These are phyloP conservation scores for Berkeleyomyces rouxiae DNA, from an alignment of 2,329 filamentous ascomycete species.

Conservation along the genomic window DNA sequence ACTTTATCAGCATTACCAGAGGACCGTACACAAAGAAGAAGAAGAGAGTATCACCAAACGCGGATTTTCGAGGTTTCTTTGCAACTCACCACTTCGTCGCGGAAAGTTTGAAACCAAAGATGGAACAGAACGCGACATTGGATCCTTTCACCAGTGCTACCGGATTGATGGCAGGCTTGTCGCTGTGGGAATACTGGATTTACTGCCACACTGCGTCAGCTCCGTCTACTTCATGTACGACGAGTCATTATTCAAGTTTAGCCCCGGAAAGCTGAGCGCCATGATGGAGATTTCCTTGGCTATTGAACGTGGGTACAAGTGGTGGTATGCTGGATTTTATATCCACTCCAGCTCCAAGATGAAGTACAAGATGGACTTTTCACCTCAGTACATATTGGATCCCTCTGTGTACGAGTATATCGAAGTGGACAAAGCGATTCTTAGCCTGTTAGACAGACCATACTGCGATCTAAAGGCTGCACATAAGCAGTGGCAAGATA, in stretches of 20 bases:
- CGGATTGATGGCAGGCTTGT: slow-evolving; percentile 59
- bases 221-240: slow-evolving; percentile 75
- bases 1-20: slow-evolving; percentile 62
- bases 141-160: slow-evolving; percentile 71
- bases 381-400: slow-evolving; percentile 57
- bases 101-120: slow-evolving; percentile 27
- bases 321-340: slow-evolving; percentile 70
- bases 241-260: slow-evolving; percentile 51
- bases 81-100: slow-evolving; percentile 46
- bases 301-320: slow-evolving; percentile 49
- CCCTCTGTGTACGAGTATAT: slow-evolving; percentile 49
- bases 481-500: not conserved
- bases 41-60: slow-evolving; percentile 18
- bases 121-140: slow-evolving; percentile 39
- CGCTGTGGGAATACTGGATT: slow-evolving; percentile 59
- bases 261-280: slow-evolving; percentile 61
- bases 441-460: not conserved
- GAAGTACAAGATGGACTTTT: slow-evolving; percentile 69
- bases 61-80: slow-evolving; percentile 59
- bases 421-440: slow-evolving; percentile 28
- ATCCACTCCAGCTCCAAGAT: slow-evolving; percentile 71
- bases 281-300: slow-evolving; percentile 57
- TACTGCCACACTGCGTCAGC: slow-evolving; percentile 61
- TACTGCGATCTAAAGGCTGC: not conserved
- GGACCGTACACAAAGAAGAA: slow-evolving; percentile 53